These are phyloP conservation scores for Epipyxis sp. DNA, from an alignment of 108 stramenopile species.

Conservation along the genomic window DNA sequence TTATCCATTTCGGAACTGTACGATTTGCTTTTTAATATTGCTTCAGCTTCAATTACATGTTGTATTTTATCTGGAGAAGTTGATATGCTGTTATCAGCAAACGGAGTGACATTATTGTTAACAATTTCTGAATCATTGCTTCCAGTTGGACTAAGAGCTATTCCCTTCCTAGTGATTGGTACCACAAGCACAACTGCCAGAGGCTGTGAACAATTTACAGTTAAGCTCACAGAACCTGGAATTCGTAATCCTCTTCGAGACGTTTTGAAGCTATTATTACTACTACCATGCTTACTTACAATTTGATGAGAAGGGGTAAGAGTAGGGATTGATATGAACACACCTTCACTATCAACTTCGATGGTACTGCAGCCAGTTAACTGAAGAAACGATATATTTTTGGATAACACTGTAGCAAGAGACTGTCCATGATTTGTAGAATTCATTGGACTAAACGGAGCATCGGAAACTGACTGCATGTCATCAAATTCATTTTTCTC, in stretches of 20 bases:
- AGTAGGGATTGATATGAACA: slow-evolving; percentile 17
- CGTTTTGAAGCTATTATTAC: background rate
- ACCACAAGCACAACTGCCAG: background rate
- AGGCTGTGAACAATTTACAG: background rate
- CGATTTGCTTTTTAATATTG: too few relatives aligned
- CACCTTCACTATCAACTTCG: background rate
- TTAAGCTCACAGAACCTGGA: background rate
- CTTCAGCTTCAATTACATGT: background rate
- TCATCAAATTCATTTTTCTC: background rate
- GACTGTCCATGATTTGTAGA: background rate
- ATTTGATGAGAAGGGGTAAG: background rate
- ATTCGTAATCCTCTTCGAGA: slow-evolving; percentile 9
- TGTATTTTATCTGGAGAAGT: too few relatives aligned
- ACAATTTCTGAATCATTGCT: background rate
- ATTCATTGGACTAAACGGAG: background rate
- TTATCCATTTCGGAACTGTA: too few relatives aligned
- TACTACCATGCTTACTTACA: background rate
- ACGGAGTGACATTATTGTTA: too few relatives aligned
- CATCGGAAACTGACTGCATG: background rate
- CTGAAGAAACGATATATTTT: background rate
- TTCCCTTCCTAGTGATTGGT: background rate
- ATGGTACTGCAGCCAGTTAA: background rate
- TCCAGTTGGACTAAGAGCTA: background rate
- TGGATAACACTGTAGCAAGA: background rate
- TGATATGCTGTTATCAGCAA: background rate